Evolutionary conservation across 108 stramenopile genomes (phyloP).

Genomic region (Cyclotella distinguenda): DNA sequence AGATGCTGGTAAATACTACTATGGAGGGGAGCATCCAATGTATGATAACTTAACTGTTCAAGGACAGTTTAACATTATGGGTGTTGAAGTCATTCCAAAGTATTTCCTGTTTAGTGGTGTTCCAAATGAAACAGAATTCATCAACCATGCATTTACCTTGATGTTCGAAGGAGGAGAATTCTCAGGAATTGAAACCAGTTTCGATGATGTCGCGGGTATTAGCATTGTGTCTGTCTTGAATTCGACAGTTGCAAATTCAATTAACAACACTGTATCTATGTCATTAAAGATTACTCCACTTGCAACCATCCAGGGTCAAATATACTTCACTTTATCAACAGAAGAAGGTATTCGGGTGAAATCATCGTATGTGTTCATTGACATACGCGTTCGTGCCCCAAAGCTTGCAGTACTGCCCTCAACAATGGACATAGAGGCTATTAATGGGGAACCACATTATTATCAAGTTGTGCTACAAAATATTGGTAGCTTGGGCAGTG

Average conservation of each 20-base stretch:
- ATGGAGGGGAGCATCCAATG: conserved; percentile 27
- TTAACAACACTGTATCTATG: conserved; percentile 17
- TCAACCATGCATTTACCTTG: conserved; percentile 20
- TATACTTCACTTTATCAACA: conserved; percentile 26
- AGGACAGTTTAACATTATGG: conserved; percentile 12
- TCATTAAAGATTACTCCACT: conserved; percentile 12
- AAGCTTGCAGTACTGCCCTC: conserved; percentile 2
- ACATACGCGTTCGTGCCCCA: conserved; percentile 22
- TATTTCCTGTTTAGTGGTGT: conserved; percentile 9
- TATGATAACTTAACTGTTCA: conserved; percentile 23
- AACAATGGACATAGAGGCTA: conserved; percentile 7
- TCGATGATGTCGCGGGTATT: conserved; percentile 9
- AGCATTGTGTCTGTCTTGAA: conserved; percentile 9
- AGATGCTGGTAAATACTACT: conserved; percentile 18
- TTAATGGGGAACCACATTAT: conserved; percentile 7
- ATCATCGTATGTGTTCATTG: conserved; percentile 28
- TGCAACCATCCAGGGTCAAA: conserved; percentile 4
- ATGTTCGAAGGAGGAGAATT: conserved; percentile 20
- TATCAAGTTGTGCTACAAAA: conserved; percentile 23
- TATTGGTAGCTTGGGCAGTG: conserved; percentile 17
- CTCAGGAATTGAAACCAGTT: conserved; percentile 11
- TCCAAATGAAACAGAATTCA: conserved; percentile 5
- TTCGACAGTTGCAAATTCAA: conserved; percentile 5
- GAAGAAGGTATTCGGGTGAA: conserved; percentile 6
- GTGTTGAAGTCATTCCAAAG: conserved; percentile 15